Evolutionary conservation across 495 filamentous ascomycete genomes (phyloP).

Genomic region (Xylaria nigripes): DNA sequence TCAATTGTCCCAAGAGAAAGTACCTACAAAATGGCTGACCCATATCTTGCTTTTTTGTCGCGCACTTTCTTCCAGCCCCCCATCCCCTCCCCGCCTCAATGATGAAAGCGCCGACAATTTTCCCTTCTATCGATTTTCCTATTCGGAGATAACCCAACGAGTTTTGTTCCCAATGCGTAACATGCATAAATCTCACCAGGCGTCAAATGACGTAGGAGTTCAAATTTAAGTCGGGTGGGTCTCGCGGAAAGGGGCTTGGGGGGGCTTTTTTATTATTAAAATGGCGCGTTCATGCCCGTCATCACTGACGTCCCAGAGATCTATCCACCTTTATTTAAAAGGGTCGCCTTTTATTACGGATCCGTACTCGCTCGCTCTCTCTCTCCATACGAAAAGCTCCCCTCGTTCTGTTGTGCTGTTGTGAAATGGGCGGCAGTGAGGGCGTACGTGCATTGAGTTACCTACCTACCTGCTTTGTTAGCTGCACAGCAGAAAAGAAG

Average conservation of each 20-base stretch:
- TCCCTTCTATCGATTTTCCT: not conserved
- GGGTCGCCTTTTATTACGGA: not conserved
- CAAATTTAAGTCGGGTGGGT: not conserved
- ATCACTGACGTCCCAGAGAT: not conserved
- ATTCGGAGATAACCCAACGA: not conserved
- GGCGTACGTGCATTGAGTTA: no score
- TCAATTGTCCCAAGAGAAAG: no score
- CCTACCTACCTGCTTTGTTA: not conserved
- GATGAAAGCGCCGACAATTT: not conserved
- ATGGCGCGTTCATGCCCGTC: not conserved
- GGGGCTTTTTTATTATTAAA: not conserved
- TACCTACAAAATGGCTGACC: not conserved
- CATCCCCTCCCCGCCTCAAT: not conserved
- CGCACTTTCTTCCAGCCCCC: not conserved
- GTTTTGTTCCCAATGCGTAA: not conserved
- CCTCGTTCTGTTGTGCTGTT: no score
- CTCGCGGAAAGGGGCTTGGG: not conserved
- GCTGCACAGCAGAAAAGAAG: conserved; percentile 6
- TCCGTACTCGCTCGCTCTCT: no score
- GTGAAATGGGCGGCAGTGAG: no score
- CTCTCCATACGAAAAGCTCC: no score
- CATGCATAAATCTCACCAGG: no score
- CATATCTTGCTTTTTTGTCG: no score
- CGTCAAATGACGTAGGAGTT: conserved; percentile 4
- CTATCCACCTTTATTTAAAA: not conserved